Percentiles rank a stretch among this genome's conserved stretches.
phyloP scores from a whole-genome alignment of 192 early-diverging fungal genomes.

The Coemansia sp. region DNA sequence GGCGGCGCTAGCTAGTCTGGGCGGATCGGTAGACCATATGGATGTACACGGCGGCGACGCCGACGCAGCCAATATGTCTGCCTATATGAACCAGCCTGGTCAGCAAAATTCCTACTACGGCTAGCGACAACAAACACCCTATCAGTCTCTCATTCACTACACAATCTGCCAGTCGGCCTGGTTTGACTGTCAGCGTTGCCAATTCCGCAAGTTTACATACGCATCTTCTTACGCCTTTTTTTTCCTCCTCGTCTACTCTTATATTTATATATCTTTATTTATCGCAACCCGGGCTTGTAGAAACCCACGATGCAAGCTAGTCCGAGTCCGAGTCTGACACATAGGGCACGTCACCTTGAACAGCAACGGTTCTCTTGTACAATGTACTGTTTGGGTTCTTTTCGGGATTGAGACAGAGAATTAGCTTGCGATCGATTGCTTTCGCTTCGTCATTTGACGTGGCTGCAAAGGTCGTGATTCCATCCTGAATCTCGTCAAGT shows the following conservation, averaged over 20 bases:
- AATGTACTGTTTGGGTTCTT: slow-evolving; percentile 71
- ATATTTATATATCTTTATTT: slow-evolving; percentile 6
- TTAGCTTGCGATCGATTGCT: slow-evolving; percentile 67
- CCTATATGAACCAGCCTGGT: slow-evolving; percentile 52
- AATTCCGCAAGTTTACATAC: slow-evolving; percentile 1
- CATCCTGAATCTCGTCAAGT: slow-evolving; percentile 59
- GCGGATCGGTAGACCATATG: slow-evolving; percentile 29
- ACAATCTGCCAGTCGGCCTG: background rate
- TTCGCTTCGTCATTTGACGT: slow-evolving; percentile 59
- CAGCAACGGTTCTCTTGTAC: slow-evolving; percentile 55
- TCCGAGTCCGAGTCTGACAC: slow-evolving; percentile 51
- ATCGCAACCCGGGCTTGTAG: background rate
- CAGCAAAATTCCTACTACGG: slow-evolving; percentile 52
- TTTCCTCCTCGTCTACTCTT: background rate
- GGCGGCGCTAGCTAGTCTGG: slow-evolving; percentile 29
- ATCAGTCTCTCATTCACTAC: background rate
- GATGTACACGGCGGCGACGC: slow-evolving; percentile 19
- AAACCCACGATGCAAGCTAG: slow-evolving; percentile 4
- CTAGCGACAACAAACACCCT: slow-evolving; percentile 14
- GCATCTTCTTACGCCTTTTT: background rate
- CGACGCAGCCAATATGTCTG: slow-evolving; percentile 37
- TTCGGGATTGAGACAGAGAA: slow-evolving; percentile 73
- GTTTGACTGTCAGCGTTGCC: slow-evolving; percentile 1
- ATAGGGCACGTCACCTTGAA: slow-evolving; percentile 41
- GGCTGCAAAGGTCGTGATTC: slow-evolving; percentile 43